These are phyloP conservation scores for Mrakiaceae sp. DNA, from an alignment of 1,284 basidiomycete species.

Conservation along the genomic window DNA sequence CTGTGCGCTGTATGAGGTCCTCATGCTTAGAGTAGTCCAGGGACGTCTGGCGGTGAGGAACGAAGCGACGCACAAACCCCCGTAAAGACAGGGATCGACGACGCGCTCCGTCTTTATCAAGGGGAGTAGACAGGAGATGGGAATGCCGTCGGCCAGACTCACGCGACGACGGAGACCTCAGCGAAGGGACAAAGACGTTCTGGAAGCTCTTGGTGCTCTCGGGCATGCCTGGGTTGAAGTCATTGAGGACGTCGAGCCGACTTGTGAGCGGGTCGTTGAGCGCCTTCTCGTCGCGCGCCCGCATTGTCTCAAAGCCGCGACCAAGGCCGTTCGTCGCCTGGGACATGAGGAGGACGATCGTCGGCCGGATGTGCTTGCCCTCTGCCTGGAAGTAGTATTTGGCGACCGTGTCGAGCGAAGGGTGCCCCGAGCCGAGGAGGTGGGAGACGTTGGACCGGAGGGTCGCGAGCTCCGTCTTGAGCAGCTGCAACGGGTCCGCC, in stretches of 20 bases:
- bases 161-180: background rate
- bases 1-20: no score
- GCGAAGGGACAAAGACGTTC: conserved; percentile 8
- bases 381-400: conserved; percentile 83
- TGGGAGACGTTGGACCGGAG: conserved; percentile 64
- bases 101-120: no score
- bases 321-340: conserved; percentile 79
- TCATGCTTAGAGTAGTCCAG: no score
- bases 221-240: conserved; percentile 71
- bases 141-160: background rate
- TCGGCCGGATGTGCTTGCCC: conserved; percentile 76
- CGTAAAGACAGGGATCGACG: no score
- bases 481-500: conserved; percentile 46
- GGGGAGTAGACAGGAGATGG: background rate
- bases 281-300: conserved; percentile 40
- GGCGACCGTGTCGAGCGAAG: conserved; percentile 74
- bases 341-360: conserved; percentile 80
- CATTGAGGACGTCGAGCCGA: conserved; percentile 59
- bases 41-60: no score
- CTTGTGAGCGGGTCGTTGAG: conserved; percentile 57
- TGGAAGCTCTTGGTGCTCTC: conserved; percentile 32
- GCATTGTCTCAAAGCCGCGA: conserved; percentile 42
- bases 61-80: no score
- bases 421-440: conserved; percentile 79
- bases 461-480: conserved; percentile 60